Evolutionary conservation across 495 filamentous ascomycete species (phyloP).

Genomic region (Penicillium crystallinum): DNA sequence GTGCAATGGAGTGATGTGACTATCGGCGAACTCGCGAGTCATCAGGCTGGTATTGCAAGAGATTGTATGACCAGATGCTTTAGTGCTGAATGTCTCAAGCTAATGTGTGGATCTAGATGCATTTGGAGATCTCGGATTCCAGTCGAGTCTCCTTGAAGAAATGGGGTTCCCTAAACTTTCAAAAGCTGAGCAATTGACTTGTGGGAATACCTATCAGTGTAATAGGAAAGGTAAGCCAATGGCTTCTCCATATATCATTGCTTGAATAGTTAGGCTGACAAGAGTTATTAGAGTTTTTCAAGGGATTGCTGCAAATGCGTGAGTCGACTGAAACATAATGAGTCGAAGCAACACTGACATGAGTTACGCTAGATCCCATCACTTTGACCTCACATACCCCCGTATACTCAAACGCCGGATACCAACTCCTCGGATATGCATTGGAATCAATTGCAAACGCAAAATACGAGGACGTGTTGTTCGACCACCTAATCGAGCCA

Average conservation of each 20-base stretch:
- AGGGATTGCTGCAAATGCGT: constrained; percentile 31
- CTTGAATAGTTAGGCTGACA: neutral
- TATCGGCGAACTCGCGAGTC: constrained; percentile 47
- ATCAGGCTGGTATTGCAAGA: constrained; percentile 46
- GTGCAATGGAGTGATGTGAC: constrained; percentile 53
- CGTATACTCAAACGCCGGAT: constrained; percentile 57
- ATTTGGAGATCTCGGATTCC: constrained; percentile 13
- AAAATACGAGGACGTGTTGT: constrained; percentile 7
- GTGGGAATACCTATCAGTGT: constrained; percentile 17
- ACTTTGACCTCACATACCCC: constrained; percentile 46
- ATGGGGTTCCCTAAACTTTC: constrained; percentile 35
- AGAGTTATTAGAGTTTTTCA: constrained; percentile 43
- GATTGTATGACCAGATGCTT: constrained; percentile 26
- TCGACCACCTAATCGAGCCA: constrained; percentile 29
- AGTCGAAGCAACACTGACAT: neutral
- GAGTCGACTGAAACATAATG: neutral
- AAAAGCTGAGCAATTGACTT: constrained; percentile 14
- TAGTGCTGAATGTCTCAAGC: neutral
- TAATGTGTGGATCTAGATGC: constrained; percentile 13
- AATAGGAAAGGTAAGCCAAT: constrained; percentile 16
- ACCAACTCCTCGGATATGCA: constrained; percentile 51
- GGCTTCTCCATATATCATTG: neutral
- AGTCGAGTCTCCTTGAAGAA: constrained; percentile 8
- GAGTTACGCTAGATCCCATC: constrained; percentile 33
- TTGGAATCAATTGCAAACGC: constrained; percentile 33